These are phyloP conservation scores for Xylariaceae sp. DNA, from an alignment of 2,329 filamentous ascomycete species.

Conservation along the genomic window DNA sequence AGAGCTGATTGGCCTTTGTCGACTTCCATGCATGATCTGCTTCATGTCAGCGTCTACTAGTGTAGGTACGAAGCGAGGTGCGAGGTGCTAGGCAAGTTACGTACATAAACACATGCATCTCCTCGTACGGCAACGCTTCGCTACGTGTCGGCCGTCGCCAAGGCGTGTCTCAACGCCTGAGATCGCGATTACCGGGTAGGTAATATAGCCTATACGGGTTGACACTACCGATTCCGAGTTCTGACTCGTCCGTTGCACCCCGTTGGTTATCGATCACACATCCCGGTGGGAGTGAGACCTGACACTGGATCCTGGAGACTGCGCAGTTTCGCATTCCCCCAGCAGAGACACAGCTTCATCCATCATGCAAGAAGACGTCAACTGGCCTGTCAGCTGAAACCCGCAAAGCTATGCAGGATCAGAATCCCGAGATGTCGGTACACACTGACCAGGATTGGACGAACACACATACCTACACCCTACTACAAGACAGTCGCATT, in stretches of 20 bases:
- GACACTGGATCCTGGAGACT: not conserved
- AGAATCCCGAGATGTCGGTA: constrained; percentile 4
- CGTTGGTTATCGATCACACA: not conserved
- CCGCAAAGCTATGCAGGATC: constrained; percentile 13
- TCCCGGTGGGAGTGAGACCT: not conserved
- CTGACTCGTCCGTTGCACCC: not conserved
- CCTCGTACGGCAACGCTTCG: not conserved
- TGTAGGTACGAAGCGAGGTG: not conserved
- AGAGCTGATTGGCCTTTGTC: not conserved
- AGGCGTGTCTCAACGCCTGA: not conserved
- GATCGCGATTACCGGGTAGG: not conserved
- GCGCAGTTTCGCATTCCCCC: constrained; percentile 13
- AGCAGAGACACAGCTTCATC: constrained; percentile 12
- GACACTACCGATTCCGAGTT: not conserved
- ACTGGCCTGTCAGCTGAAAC: constrained; percentile 15
- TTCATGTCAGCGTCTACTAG: not conserved
- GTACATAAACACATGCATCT: not conserved
- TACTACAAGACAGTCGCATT: not conserved
- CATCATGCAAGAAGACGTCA: constrained; percentile 16
- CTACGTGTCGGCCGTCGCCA: not conserved
- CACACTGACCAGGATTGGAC: constrained; percentile 1
- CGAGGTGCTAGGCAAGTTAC: not conserved
- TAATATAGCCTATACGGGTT: not conserved
- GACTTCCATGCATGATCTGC: not conserved
- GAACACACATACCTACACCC: not conserved